A percentile compares a stretch with the other conserved stretches of the same genome.
phyloP scores from a whole-genome alignment of 495 filamentous ascomycete genomes.

The Thermothielavioides terrestris region DNA sequence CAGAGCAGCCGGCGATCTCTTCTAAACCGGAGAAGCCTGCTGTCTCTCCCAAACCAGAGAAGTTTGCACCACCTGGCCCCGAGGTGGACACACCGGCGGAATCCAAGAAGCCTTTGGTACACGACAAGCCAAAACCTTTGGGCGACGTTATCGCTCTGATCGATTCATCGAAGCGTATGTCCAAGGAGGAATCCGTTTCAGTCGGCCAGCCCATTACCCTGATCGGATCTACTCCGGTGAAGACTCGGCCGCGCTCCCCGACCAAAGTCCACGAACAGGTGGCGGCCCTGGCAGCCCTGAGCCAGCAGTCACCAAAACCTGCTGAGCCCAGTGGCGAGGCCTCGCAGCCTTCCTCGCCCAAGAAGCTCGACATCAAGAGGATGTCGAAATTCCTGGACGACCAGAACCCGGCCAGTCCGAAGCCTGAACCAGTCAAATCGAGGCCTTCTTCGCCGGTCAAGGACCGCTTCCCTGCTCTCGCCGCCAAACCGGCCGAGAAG shows the following conservation, averaged over 20 bases:
- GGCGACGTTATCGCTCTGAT: slow-evolving; percentile 22
- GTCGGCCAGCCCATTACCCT: slow-evolving; percentile 27
- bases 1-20: slow-evolving; percentile 6
- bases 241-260: slow-evolving; percentile 24
- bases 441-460: slow-evolving; percentile 20
- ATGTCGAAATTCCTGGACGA: slow-evolving; percentile 44
- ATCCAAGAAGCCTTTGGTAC: slow-evolving; percentile 11
- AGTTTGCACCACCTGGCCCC: slow-evolving; percentile 9
- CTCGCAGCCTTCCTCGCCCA: slow-evolving; percentile 40
- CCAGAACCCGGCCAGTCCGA: slow-evolving; percentile 15
- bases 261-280: slow-evolving; percentile 40
- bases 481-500: slow-evolving; percentile 10
- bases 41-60: slow-evolving; percentile 12
- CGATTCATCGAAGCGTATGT: slow-evolving; percentile 26
- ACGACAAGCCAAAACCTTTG: slow-evolving; percentile 14
- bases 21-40: slow-evolving; percentile 6
- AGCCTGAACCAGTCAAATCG: slow-evolving; percentile 22
- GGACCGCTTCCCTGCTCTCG: slow-evolving; percentile 8
- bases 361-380: slow-evolving; percentile 45
- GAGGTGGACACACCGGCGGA: neutral
- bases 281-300: slow-evolving; percentile 30
- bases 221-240: slow-evolving; percentile 18
- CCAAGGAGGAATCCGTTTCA: slow-evolving; percentile 19
- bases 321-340: slow-evolving; percentile 17
- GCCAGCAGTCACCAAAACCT: slow-evolving; percentile 27